phyloP scores from a whole-genome alignment of 1,139 yeast genomes.

The Diutina siamensis region DNA sequence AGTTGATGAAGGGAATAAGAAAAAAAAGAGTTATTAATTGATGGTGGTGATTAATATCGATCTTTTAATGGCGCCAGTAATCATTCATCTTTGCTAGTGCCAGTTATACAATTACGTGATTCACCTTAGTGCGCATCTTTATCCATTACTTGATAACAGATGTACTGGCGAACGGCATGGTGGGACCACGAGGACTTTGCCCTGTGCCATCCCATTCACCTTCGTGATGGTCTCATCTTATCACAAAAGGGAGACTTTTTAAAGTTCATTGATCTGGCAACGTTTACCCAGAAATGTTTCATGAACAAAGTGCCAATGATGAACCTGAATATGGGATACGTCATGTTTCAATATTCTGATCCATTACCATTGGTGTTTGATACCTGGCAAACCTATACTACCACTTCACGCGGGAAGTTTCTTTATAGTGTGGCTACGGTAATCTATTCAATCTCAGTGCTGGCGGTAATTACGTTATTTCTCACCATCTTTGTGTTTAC shows the following conservation, averaged over 20 bases:
- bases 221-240: slow-evolving; percentile 26
- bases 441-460: slow-evolving; percentile 49
- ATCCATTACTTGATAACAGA: no score
- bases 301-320: slow-evolving; percentile 28
- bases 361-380: slow-evolving; percentile 27
- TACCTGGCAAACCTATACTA: slow-evolving; percentile 32
- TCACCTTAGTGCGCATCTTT: no score
- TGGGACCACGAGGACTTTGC: slow-evolving; percentile 18
- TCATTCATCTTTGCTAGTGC: no score
- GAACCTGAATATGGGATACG: slow-evolving; percentile 26
- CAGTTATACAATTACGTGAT: no score
- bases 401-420: slow-evolving; percentile 30
- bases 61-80: neutral
- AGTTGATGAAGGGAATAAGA: neutral
- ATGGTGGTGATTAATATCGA: neutral
- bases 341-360: slow-evolving; percentile 16
- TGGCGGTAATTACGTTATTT: slow-evolving; percentile 55
- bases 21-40: no score
- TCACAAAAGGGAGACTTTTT: slow-evolving; percentile 17
- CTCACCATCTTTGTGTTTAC: slow-evolving; percentile 54
- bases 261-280: slow-evolving; percentile 15
- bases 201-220: slow-evolving; percentile 20
- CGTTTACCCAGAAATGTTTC: slow-evolving; percentile 28
- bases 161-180: slow-evolving; percentile 28
- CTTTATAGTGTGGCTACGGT: slow-evolving; percentile 49